phyloP scores from a whole-genome alignment of 257 asterid species.

The Sherardia arvensis region DNA sequence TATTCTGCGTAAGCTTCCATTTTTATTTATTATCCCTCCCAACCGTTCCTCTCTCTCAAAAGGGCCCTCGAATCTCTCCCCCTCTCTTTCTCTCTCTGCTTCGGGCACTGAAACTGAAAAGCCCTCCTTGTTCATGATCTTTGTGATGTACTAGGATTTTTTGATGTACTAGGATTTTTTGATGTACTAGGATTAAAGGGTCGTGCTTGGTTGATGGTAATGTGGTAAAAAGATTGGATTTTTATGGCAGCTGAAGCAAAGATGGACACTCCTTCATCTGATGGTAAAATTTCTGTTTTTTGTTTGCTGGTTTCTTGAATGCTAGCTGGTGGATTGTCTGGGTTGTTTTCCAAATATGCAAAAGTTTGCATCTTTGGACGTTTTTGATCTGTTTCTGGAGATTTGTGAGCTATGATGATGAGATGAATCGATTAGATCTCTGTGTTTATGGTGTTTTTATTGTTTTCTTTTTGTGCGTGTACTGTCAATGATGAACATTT shows the following conservation, averaged over 20 bases:
- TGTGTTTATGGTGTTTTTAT: background rate
- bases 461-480: conserved; percentile 2
- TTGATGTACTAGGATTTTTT: too few species aligned
- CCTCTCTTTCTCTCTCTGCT: conserved; percentile 27
- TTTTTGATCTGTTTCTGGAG: conserved; percentile 11
- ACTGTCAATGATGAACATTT: background rate
- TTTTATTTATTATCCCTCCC: conserved; percentile 26
- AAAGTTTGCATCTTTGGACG: background rate
- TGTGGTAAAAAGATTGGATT: conserved; percentile 16
- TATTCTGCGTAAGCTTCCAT: background rate
- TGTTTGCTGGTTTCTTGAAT: background rate
- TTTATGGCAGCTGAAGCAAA: conserved; percentile 3
- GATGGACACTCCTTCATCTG: conserved; percentile 37
- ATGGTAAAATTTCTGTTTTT: conserved; percentile 29
- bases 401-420: background rate
- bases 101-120: conserved; percentile 48
- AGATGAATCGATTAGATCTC: conserved; percentile 15
- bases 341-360: background rate
- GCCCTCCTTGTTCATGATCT: too few species aligned
- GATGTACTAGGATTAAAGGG: conserved; percentile 1
- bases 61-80: conserved; percentile 21
- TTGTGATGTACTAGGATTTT: too few species aligned
- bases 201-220: background rate
- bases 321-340: background rate
- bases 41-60: conserved; percentile 22